These are phyloP conservation scores for Seminavis robusta DNA, from an alignment of 108 stramenopile species.

Conservation along the genomic window DNA sequence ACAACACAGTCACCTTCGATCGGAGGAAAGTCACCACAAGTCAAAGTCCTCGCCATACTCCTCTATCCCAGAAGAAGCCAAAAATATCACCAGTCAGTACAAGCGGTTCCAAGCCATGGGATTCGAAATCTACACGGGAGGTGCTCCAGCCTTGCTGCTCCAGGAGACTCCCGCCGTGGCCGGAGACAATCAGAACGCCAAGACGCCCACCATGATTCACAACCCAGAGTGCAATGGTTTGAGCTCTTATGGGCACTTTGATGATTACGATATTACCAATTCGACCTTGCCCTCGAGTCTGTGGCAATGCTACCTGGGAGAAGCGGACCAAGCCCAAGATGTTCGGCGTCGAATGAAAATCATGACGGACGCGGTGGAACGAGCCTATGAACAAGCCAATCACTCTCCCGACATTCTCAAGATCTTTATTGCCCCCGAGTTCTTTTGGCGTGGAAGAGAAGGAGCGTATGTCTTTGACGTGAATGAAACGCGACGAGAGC, in stretches of 20 bases:
- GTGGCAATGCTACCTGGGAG: constrained; percentile 70
- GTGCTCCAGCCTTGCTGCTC: constrained; percentile 43
- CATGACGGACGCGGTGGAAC: constrained; percentile 60
- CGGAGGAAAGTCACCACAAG: too few species aligned
- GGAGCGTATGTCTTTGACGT: constrained; percentile 52
- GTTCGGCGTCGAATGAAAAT: constrained; percentile 43
- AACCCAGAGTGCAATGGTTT: constrained; percentile 48
- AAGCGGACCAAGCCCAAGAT: constrained; percentile 43
- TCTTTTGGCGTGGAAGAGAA: constrained; percentile 54
- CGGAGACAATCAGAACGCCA: constrained; percentile 3
- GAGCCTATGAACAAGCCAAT: constrained; percentile 48
- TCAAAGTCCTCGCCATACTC: too few species aligned
- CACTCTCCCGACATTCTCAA: constrained; percentile 36
- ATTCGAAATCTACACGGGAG: constrained; percentile 68
- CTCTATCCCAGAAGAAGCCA: too few species aligned
- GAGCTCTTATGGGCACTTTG: constrained; percentile 39
- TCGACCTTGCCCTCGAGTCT: too few species aligned
- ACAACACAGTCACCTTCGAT: too few species aligned
- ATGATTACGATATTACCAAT: constrained; percentile 8
- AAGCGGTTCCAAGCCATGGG: constrained; percentile 46
- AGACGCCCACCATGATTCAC: neutral
- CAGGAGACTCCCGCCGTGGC: constrained; percentile 7
- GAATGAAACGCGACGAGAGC: constrained; percentile 20
- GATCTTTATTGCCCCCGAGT: constrained; percentile 76
- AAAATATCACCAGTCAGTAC: too few species aligned